A percentile compares a stretch with the other conserved stretches of the same genome.
Evolutionary conservation across 2,329 filamentous ascomycete species (phyloP).

Genomic region (Fusarium aywerte): DNA sequence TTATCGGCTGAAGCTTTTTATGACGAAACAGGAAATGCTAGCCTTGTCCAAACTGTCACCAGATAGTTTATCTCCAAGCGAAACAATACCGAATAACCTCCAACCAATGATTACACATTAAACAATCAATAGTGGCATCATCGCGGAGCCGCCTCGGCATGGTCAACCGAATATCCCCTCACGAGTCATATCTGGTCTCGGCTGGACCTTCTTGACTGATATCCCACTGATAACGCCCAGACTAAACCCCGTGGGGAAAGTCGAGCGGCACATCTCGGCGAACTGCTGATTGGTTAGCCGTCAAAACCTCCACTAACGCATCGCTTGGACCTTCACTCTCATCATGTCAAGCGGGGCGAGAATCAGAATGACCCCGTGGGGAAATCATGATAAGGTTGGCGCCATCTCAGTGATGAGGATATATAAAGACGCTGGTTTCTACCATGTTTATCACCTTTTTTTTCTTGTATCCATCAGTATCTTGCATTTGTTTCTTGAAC

Average conservation of each 20-base stretch:
- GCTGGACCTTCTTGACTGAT: constrained; percentile 1
- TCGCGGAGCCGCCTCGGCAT: neutral
- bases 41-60: too few species aligned
- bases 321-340: constrained; percentile 4
- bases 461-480: too few species aligned
- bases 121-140: neutral
- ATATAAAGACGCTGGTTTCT: neutral
- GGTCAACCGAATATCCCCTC: neutral
- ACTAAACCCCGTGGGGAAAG: neutral
- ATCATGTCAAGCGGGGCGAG: neutral
- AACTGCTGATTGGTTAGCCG: neutral
- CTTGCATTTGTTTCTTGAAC: too few species aligned
- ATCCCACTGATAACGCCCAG: neutral
- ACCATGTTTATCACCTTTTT: too few species aligned
- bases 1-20: too few species aligned
- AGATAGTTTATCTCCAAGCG: neutral
- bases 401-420: neutral
- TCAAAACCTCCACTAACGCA: neutral
- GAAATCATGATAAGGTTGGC: constrained; percentile 3
- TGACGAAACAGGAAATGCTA: too few species aligned
- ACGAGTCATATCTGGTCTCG: neutral
- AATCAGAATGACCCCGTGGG: neutral
- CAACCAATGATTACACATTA: neutral
- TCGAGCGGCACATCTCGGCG: neutral
- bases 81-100: neutral